Evolutionary conservation across 768 basidiomycete species (phyloP).

Genomic region (Ramaria rubella): DNA sequence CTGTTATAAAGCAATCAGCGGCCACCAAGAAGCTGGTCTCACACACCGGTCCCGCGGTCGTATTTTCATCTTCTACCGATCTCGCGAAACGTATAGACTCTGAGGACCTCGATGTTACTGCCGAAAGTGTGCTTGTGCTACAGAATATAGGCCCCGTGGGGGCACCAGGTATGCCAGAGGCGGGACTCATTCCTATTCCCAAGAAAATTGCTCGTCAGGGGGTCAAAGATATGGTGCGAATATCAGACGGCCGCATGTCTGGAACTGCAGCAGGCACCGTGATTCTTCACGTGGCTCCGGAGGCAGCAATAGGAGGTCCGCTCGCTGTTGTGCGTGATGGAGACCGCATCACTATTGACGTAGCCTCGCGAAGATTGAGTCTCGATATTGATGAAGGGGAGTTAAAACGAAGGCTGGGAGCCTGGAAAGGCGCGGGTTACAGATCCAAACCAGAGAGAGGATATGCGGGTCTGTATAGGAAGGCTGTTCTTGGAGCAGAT

Average conservation of each 20-base stretch:
- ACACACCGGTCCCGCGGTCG: conserved; percentile 18
- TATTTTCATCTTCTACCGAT: conserved; percentile 18
- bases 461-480: conserved; percentile 18
- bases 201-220: conserved; percentile 19
- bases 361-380: conserved; percentile 22
- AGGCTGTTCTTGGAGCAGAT: conserved; percentile 17
- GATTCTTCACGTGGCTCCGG: conserved; percentile 22
- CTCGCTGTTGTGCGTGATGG: conserved; percentile 19
- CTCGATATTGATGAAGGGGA: conserved; percentile 5
- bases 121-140: conserved; percentile 17
- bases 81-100: conserved; percentile 17
- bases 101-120: conserved; percentile 14
- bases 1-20: conserved; percentile 15
- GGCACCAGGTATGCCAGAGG: conserved; percentile 24
- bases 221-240: conserved; percentile 22
- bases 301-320: conserved; percentile 20
- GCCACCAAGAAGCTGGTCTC: conserved; percentile 5
- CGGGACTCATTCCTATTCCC: conserved; percentile 23
- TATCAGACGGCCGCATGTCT: conserved; percentile 22
- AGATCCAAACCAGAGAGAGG: conserved; percentile 9
- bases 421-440: neutral
- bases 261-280: conserved; percentile 23
- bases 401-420: neutral
- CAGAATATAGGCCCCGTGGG: conserved; percentile 22
- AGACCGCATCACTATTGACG: conserved; percentile 28